Evolutionary conservation across 2,329 filamentous ascomycete genomes (phyloP).

Genomic region (Ceratocystis variospora): DNA sequence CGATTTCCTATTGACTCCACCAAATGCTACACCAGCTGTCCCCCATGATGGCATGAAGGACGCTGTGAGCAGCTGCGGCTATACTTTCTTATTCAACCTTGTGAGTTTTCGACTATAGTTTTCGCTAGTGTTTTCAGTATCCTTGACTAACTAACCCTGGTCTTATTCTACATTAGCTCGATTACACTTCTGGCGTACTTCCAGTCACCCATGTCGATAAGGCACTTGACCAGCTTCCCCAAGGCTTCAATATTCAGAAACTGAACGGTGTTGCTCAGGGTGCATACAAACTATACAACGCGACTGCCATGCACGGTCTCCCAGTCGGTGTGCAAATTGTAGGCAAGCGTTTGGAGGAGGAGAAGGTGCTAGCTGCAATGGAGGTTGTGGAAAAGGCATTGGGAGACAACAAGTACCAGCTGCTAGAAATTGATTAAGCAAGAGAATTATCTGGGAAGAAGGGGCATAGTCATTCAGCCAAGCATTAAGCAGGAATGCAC

Average conservation of each 20-base stretch:
- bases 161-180: constrained; percentile 41
- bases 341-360: constrained; percentile 66
- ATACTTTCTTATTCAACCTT: constrained; percentile 87
- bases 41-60: constrained; percentile 78
- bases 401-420: constrained; percentile 40
- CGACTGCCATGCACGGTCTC: constrained; percentile 68
- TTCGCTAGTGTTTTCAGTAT: not conserved
- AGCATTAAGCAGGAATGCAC: not conserved
- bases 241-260: constrained; percentile 43
- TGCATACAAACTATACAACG: constrained; percentile 77
- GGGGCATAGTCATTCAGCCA: constrained; percentile 7
- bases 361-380: constrained; percentile 77
- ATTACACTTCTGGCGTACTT: constrained; percentile 71
- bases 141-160: not conserved
- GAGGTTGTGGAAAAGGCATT: constrained; percentile 62
- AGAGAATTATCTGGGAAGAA: not conserved
- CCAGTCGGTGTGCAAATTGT: constrained; percentile 79
- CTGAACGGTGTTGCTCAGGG: constrained; percentile 70
- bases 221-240: constrained; percentile 49
- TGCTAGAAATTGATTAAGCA: constrained; percentile 35
- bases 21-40: constrained; percentile 78
- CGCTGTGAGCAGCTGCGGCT: constrained; percentile 74
- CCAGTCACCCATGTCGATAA: constrained; percentile 76
- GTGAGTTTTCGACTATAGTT: constrained; percentile 32
- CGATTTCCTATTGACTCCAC: constrained; percentile 71